These are phyloP conservation scores for Mycena belliarum DNA, from an alignment of 768 basidiomycete genomes.

Conservation along the genomic window DNA sequence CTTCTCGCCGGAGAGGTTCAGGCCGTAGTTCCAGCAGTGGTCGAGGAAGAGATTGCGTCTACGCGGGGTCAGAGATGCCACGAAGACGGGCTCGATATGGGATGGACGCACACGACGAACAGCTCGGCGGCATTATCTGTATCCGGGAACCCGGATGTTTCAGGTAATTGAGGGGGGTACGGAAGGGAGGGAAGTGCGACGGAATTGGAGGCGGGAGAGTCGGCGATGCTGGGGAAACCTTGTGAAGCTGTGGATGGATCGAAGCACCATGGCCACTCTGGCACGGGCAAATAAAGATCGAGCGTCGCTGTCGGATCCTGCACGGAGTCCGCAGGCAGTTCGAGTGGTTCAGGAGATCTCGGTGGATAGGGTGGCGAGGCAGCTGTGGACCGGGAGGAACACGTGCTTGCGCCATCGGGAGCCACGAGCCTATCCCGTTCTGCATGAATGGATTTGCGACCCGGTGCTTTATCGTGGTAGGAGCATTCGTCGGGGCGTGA, in stretches of 20 bases:
- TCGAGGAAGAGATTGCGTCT: conserved; percentile 11
- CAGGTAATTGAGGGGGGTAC: background rate
- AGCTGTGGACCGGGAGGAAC: background rate
- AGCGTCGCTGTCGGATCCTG: background rate
- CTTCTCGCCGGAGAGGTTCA: conserved; percentile 7
- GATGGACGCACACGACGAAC: background rate
- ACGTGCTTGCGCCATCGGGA: background rate
- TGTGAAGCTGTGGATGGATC: background rate
- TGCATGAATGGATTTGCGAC: no score
- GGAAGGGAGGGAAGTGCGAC: background rate
- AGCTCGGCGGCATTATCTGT: background rate
- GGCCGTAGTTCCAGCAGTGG: conserved; percentile 18
- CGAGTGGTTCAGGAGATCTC: background rate
- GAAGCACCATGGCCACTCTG: background rate
- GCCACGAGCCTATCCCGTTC: background rate
- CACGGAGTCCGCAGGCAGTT: no score
- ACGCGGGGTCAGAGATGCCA: background rate
- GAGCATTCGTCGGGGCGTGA: background rate
- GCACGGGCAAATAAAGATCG: background rate
- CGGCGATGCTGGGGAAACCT: background rate
- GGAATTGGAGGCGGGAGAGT: background rate
- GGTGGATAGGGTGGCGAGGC: background rate
- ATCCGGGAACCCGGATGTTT: background rate
- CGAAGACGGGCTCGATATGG: background rate
- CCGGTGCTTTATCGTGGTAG: background rate